Base-by-base conservation (phyloP, 495 filamentous ascomycete species). In the Jackrogersella minutella region DNA sequence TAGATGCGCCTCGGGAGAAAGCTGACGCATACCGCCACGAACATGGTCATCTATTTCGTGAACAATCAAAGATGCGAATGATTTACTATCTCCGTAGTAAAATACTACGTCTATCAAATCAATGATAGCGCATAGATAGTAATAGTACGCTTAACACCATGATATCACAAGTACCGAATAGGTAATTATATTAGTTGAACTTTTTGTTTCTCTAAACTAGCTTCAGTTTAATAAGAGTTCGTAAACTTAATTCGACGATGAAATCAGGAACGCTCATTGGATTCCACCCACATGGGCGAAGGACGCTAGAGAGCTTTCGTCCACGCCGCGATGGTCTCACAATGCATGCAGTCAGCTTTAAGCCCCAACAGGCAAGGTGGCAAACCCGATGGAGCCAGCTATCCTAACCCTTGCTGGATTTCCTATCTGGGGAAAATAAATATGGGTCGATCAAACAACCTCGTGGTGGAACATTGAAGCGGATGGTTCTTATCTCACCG, bases 401-500 rank as follows among this genome's bases (percentile, higher is more conserved):
- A 46, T 13, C 21, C 26, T 8, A 9, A 59, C 37, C 28, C 49
- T 26, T 36, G 46, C 17, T 28, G 22, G 21, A 11, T 62, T 58
- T 41, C 58, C 46, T 62, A 53, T 51, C 46, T 51, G 44, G 53
- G 58, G 58, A 61, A 68, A 62, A 10, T 33, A 68, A 62, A 10
- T 33, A 24, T 58, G 39, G 58, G 31, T 2, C 22, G 30, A 52
- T n/a, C n/a, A n/a, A n/a, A n/a, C n/a, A n/a, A n/a, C n/a, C n/a
- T n/a, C n/a, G n/a, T n/a, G n/a, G n/a, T n/a, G n/a, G n/a, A n/a
- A n/a, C n/a, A n/a, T n/a, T n/a, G 21, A 56, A 36, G 34, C 21
- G 52, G 51, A 40, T 30, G 51, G 2, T 36, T 57, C 51, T 58
- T 62, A 57, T 67, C 51, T 52, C 46, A 33, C 57, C 64, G 58